phyloP scores from a whole-genome alignment of 495 filamentous ascomycete genomes.

The Halenospora varia region DNA sequence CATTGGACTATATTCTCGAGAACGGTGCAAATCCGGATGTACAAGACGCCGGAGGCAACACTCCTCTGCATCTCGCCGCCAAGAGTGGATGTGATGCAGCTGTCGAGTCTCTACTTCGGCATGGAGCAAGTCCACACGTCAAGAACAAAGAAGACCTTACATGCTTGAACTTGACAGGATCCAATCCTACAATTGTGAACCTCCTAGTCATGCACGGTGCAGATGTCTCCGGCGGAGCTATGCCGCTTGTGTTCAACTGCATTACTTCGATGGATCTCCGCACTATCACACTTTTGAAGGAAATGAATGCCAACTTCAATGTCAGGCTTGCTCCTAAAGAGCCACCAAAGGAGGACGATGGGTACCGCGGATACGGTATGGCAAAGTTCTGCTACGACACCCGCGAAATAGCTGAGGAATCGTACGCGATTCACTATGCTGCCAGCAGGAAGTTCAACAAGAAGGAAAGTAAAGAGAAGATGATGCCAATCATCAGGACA shows the following conservation, averaged over 20 bases:
- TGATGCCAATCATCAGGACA: not conserved
- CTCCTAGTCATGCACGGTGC: slow-evolving; percentile 19
- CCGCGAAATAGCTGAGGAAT: too few species aligned
- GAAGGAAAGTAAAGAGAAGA: not conserved
- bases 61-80: not conserved
- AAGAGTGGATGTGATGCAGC: slow-evolving; percentile 14
- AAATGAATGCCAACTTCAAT: not conserved
- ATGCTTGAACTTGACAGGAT: slow-evolving; percentile 21
- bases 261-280: not conserved
- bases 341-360: too few species aligned
- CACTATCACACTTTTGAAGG: not conserved
- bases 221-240: not conserved
- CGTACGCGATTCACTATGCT: not conserved
- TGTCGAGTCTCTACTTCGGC: not conserved
- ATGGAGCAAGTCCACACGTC: not conserved
- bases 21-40: slow-evolving; percentile 24
- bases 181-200: slow-evolving; percentile 35
- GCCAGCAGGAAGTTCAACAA: not conserved
- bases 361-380: too few species aligned
- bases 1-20: slow-evolving; percentile 12
- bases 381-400: not conserved
- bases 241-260: not conserved
- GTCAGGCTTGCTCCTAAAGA: not conserved
- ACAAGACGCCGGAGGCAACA: slow-evolving; percentile 12
- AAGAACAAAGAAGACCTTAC: slow-evolving; percentile 1